These are phyloP conservation scores for Brasilioporus rufonigricans DNA, from an alignment of 768 basidiomycete species.

Conservation along the genomic window DNA sequence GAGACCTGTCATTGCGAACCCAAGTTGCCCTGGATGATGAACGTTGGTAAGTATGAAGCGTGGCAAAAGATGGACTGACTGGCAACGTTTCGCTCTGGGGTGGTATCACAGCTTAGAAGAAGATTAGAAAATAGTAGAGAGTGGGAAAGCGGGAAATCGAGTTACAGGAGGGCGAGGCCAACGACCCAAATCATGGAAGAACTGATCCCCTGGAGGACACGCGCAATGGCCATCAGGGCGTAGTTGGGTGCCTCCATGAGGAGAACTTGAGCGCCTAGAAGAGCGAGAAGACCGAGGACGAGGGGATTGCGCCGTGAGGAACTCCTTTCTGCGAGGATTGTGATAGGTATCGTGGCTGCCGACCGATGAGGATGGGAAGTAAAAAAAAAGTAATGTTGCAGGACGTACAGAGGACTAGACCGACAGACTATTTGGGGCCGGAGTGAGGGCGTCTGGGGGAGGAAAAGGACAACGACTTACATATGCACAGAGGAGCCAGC, in stretches of 20 bases:
- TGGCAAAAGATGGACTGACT: constrained; percentile 35
- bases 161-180: constrained; percentile 57
- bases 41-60: neutral
- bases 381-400: neutral
- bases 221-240: constrained; percentile 55
- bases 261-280: constrained; percentile 55
- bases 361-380: neutral
- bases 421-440: constrained; percentile 43
- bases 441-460: constrained; percentile 1
- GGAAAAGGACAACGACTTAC: constrained; percentile 31
- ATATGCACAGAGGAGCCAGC: constrained; percentile 62
- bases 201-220: constrained; percentile 57
- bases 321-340: constrained; percentile 52
- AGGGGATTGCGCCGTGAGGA: constrained; percentile 47
- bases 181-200: constrained; percentile 64
- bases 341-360: constrained; percentile 56
- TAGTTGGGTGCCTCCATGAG: constrained; percentile 62
- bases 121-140: constrained; percentile 7
- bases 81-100: constrained; percentile 45
- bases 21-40: constrained; percentile 48
- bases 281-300: constrained; percentile 46
- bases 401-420: constrained; percentile 50
- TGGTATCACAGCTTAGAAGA: constrained; percentile 50
- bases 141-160: neutral
- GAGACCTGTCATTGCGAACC: constrained; percentile 57